These are phyloP conservation scores for Ehretia macrophylla DNA, from an alignment of 257 asterid species.

Conservation along the genomic window DNA sequence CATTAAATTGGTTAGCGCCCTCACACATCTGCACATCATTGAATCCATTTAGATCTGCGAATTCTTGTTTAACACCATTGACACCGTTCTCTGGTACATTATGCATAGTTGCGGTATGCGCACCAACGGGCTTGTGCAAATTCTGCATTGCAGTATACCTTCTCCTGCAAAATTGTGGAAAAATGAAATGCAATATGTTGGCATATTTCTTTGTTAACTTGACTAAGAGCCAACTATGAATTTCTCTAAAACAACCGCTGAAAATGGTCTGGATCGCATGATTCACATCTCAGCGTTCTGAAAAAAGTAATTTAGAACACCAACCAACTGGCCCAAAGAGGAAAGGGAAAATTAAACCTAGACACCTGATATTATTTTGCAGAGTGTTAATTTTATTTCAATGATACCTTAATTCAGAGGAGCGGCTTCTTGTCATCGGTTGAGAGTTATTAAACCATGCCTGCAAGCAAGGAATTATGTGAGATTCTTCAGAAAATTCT, in stretches of 20 bases:
- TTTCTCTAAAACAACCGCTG: too few relatives aligned
- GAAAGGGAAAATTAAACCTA: too few relatives aligned
- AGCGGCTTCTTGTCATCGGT: conserved; percentile 85
- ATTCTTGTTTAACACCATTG: conserved; percentile 30
- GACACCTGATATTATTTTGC: too few relatives aligned
- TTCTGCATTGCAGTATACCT: conserved; percentile 72
- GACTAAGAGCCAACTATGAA: too few relatives aligned
- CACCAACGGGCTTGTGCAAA: conserved; percentile 46
- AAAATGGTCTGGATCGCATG: too few relatives aligned
- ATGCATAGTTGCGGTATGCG: conserved; percentile 41
- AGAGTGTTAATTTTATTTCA: not conserved
- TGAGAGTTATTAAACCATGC: conserved; percentile 90
- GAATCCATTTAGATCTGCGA: conserved; percentile 17
- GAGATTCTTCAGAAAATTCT: conserved; percentile 14
- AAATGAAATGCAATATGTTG: too few relatives aligned
- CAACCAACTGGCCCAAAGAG: too few relatives aligned
- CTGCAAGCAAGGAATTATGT: conserved; percentile 29
- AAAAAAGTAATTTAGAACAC: too few relatives aligned
- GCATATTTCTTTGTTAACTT: too few relatives aligned
- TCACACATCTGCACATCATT: conserved; percentile 18
- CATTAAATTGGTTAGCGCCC: conserved; percentile 16
- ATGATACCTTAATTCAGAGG: conserved; percentile 59
- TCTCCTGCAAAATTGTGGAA: conserved; percentile 39
- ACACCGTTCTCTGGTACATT: conserved; percentile 31
- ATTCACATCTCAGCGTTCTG: too few relatives aligned